Percentiles rank a stretch among this genome's conserved stretches.
These are phyloP conservation scores for Boletus bicolor DNA, from an alignment of 768 basidiomycete genomes.

Conservation along the genomic window DNA sequence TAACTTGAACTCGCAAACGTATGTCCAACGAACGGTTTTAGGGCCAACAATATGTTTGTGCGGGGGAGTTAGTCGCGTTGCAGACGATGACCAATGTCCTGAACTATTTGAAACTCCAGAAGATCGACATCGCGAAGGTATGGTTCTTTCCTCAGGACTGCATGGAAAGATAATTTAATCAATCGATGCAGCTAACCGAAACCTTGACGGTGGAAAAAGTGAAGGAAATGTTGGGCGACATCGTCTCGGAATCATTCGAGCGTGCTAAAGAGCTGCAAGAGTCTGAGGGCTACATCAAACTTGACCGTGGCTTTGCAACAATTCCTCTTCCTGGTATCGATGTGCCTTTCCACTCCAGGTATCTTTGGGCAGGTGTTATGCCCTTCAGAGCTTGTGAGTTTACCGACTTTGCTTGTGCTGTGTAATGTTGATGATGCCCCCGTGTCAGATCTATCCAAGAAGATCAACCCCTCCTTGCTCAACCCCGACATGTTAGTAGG, in stretches of 20 bases:
- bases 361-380: slow-evolving; percentile 97
- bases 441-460: slow-evolving; percentile 85
- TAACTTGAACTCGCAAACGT: neutral
- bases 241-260: slow-evolving; percentile 77
- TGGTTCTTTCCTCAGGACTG: neutral
- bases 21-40: slow-evolving; percentile 32
- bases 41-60: slow-evolving; percentile 99
- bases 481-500: slow-evolving; percentile 93
- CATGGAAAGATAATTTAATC: neutral
- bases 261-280: slow-evolving; percentile 76
- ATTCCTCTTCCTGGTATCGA: slow-evolving; percentile 96
- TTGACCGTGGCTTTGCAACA: slow-evolving; percentile 96
- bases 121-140: slow-evolving; percentile 89
- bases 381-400: slow-evolving; percentile 92
- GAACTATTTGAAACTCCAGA: slow-evolving; percentile 95
- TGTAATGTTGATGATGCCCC: neutral
- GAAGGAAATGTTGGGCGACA: slow-evolving; percentile 92
- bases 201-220: slow-evolving; percentile 88
- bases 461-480: slow-evolving; percentile 87
- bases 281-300: slow-evolving; percentile 82
- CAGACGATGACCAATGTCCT: slow-evolving; percentile 94
- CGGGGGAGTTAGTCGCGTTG: slow-evolving; percentile 90
- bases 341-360: slow-evolving; percentile 99
- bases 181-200: slow-evolving; percentile 67
- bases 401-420: neutral